phyloP scores from a whole-genome alignment of 768 basidiomycete genomes.

The Myochromella boudieri region DNA sequence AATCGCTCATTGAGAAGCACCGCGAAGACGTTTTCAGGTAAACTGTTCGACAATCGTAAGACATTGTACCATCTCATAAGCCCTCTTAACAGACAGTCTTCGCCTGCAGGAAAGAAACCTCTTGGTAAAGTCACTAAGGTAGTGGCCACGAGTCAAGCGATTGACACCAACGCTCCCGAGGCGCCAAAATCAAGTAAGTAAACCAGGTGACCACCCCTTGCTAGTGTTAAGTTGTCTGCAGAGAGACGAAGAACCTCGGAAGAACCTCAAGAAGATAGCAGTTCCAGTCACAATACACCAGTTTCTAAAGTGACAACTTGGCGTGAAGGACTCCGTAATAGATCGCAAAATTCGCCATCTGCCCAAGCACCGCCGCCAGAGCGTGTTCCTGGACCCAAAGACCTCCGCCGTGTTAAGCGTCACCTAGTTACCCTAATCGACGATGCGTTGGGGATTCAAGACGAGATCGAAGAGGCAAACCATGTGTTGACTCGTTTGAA shows the following conservation, averaged over 20 bases:
- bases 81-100: not conserved
- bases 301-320: no score
- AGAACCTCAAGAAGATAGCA: no score
- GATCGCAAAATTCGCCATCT: not conserved
- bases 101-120: not conserved
- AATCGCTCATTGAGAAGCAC: constrained; percentile 14
- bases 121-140: not conserved
- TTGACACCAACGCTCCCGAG: not conserved
- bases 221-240: not conserved
- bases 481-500: constrained; percentile 13
- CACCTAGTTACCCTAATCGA: constrained; percentile 16
- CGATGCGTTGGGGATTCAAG: constrained; percentile 8
- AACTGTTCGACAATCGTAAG: no score
- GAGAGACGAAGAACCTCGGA: constrained; percentile 7
- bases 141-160: not conserved
- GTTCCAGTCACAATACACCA: no score
- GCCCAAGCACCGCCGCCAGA: constrained; percentile 1
- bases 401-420: constrained; percentile 19
- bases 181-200: constrained; percentile 3
- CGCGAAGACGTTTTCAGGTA: constrained; percentile 17
- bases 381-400: constrained; percentile 15
- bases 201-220: no score
- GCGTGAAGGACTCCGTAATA: no score
- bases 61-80: no score
- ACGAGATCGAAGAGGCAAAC: constrained; percentile 18